These are phyloP conservation scores for Penicillium decumbens DNA, from an alignment of 2,329 filamentous ascomycete genomes.

Conservation along the genomic window DNA sequence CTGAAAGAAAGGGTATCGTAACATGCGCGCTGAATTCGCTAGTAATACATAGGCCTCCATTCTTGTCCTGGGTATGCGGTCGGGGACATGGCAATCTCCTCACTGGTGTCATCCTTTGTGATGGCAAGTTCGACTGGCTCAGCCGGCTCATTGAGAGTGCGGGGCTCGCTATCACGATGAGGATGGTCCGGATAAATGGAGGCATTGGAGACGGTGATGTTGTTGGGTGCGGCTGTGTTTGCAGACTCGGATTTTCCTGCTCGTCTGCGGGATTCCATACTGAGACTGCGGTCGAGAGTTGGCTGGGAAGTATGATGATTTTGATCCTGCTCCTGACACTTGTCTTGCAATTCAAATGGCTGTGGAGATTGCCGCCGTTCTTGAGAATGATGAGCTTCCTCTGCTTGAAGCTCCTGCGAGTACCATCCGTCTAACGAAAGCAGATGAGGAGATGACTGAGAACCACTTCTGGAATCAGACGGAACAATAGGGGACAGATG, in stretches of 20 bases:
- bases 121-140: constrained; percentile 35
- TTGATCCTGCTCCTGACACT: background rate
- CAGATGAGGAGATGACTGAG: constrained; percentile 1
- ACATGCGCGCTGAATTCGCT: background rate
- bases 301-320: background rate
- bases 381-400: background rate
- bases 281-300: constrained; percentile 1
- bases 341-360: background rate
- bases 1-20: background rate
- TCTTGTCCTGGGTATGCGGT: constrained; percentile 49
- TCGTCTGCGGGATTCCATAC: constrained; percentile 11
- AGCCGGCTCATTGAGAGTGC: constrained; percentile 20
- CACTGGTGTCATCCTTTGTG: constrained; percentile 37
- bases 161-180: constrained; percentile 19
- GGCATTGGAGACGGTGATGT: constrained; percentile 7
- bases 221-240: background rate
- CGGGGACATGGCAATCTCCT: constrained; percentile 47
- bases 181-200: constrained; percentile 15
- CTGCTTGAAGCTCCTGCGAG: background rate
- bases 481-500: constrained; percentile 9
- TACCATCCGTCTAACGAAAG: background rate
- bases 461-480: constrained; percentile 3
- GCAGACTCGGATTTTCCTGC: background rate
- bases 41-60: constrained; percentile 36
- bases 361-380: background rate